Evolutionary conservation across 495 filamentous ascomycete species (phyloP).

Genomic region (Tuber melanosporum): DNA sequence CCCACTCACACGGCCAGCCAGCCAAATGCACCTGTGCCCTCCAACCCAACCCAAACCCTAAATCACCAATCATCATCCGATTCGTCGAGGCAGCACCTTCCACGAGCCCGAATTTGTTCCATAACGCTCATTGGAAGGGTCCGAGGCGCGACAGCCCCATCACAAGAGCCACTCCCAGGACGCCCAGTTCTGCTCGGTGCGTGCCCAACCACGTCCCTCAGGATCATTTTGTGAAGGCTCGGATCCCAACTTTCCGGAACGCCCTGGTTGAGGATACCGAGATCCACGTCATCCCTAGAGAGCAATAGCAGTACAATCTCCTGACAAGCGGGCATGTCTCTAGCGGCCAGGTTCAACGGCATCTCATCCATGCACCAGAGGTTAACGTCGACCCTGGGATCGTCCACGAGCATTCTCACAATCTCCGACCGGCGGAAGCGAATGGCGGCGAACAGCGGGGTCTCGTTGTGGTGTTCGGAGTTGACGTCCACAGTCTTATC

Average conservation of each 20-base stretch:
- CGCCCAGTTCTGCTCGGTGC: background rate
- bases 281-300: background rate
- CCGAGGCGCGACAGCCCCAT: background rate
- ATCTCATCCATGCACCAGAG: background rate
- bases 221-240: background rate
- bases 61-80: conserved; percentile 1
- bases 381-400: background rate
- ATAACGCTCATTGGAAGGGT: background rate
- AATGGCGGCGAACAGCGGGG: background rate
- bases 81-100: background rate
- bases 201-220: background rate
- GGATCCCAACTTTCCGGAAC: background rate
- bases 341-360: background rate
- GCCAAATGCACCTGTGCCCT: background rate
- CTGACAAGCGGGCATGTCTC: background rate
- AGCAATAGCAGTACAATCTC: background rate
- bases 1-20: background rate
- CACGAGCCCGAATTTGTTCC: background rate
- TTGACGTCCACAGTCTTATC: background rate
- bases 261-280: background rate
- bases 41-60: background rate
- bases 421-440: background rate
- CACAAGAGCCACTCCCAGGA: background rate
- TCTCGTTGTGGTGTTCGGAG: background rate
- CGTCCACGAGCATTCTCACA: background rate